Evolutionary conservation across 192 early-diverging fungal genomes (phyloP).

Genomic region (Mortierella claussenii): DNA sequence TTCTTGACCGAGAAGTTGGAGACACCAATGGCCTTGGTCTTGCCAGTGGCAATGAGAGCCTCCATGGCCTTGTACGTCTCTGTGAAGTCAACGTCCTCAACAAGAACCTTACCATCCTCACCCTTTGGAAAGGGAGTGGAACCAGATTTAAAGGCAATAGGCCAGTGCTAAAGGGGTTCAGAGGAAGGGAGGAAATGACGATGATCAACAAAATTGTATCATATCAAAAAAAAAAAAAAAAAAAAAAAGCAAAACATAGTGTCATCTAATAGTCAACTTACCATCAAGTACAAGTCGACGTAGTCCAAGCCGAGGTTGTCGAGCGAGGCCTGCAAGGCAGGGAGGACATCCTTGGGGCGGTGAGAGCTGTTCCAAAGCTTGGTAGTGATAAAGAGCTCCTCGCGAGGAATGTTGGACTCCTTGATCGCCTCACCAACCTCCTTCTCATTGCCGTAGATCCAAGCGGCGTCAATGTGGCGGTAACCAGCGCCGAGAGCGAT

Average conservation of each 20-base stretch:
- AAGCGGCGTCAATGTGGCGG: constrained; percentile 70
- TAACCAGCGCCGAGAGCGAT: constrained; percentile 74
- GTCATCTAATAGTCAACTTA: constrained; percentile 5
- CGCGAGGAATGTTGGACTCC: constrained; percentile 68
- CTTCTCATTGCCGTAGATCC: constrained; percentile 78
- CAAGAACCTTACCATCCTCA: constrained; percentile 47
- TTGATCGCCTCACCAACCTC: constrained; percentile 83
- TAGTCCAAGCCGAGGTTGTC: constrained; percentile 77
- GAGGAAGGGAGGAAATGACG: too few relatives aligned
- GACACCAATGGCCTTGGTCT: constrained; percentile 85
- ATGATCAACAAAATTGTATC: too few relatives aligned
- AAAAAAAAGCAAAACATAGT: constrained; percentile 1
- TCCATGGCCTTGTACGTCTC: constrained; percentile 90
- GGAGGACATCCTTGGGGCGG: constrained; percentile 67
- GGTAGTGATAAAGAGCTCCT: constrained; percentile 83
- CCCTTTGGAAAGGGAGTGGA: constrained; percentile 18
- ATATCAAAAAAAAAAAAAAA: not conserved
- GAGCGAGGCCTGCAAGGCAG: constrained; percentile 72
- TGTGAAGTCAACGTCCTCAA: constrained; percentile 66
- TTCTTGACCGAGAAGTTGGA: constrained; percentile 79
- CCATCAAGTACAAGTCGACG: constrained; percentile 79
- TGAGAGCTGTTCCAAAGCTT: constrained; percentile 71
- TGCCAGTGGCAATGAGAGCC: constrained; percentile 72
- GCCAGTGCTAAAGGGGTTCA: constrained; percentile 92
- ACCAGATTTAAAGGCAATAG: constrained; percentile 64